Base-by-base conservation (phyloP, 306 rosid genomes). In the Chamaecrista fasciculata region DNA sequence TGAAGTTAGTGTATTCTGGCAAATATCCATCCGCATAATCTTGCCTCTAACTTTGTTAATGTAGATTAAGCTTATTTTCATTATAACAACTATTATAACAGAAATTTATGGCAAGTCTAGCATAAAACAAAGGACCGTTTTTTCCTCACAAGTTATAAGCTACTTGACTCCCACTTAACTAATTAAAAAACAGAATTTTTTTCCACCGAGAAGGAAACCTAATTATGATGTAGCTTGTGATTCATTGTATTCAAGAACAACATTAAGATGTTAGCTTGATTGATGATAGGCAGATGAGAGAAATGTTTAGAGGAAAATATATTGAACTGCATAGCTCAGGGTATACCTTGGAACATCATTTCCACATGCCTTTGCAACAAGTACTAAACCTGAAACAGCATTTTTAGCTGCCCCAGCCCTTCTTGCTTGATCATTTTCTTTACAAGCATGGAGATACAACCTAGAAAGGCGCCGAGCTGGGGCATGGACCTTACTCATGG, bases 321-420 rank as follows among this genome's bases (percentile, higher is more conserved):
- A 74, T 20, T 64, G 65, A 69, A 19, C 34, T 19, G 74, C 4
- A 26, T 18, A 43, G 68, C 36, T 49, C 42, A 62, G 43, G 49
- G 37, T 40, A 55, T 82, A 91, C 99, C 99, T 94, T 15, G 97
- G 96, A 62, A 94, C 99, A 68, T 94, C 97, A 84, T 91, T 91
- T 74, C 99, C 99, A 78, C 99, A 94, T 33, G 99, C 96, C 85
- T 94, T 94, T 73, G 97, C 89, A 46, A 91, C 93, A 78, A 94
- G 89, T 51, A 83, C 95, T 73, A 94, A 79, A 60, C 99, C 99
- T 16, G 99, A 89, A 82, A 91, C 88, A 70, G 90, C 85, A 85
- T 87, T 94, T 84, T 77, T 91, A 76, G 99, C 97, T 8, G 95
- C 97, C 74, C 86, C 84, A 59, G 88, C 85, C 73, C 83, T 91